Evolutionary conservation across 208 protist species (phyloP).

Genomic region (Perkinsela sp.): DNA sequence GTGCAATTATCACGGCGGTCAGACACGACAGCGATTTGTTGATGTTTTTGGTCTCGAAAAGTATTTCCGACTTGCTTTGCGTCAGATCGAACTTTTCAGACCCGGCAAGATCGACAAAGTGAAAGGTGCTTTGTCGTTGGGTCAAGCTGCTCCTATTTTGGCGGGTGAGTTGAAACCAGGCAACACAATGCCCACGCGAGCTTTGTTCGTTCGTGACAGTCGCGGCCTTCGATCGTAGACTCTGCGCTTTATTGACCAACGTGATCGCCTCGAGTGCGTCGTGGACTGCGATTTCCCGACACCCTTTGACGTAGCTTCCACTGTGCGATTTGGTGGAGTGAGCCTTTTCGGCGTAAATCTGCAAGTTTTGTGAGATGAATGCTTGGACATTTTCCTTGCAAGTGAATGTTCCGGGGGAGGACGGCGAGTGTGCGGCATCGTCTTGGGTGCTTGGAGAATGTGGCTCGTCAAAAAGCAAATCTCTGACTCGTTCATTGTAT

Average conservation of each 20-base stretch:
- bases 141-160: neutral
- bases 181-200: neutral
- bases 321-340: neutral
- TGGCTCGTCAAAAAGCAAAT: no score
- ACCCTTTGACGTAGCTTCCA: neutral
- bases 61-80: slow-evolving; percentile 5
- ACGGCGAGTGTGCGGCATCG: no score
- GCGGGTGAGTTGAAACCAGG: neutral
- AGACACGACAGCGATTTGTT: slow-evolving; percentile 15
- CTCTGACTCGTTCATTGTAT: neutral
- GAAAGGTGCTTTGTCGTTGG: neutral
- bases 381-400: neutral
- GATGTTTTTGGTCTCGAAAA: slow-evolving; percentile 18
- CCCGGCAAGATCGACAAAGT: slow-evolving; percentile 32
- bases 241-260: neutral
- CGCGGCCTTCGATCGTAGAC: neutral
- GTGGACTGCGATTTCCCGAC: neutral
- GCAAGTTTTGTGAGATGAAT: neutral
- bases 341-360: neutral
- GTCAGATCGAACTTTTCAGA: slow-evolving; percentile 14
- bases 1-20: slow-evolving; percentile 8
- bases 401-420: neutral
- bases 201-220: neutral
- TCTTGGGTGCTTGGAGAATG: no score
- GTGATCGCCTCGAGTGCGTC: neutral